Conservation (phyloP, 2,329 filamentous ascomycete species). For the Annulohypoxylon truncatum region DNA sequence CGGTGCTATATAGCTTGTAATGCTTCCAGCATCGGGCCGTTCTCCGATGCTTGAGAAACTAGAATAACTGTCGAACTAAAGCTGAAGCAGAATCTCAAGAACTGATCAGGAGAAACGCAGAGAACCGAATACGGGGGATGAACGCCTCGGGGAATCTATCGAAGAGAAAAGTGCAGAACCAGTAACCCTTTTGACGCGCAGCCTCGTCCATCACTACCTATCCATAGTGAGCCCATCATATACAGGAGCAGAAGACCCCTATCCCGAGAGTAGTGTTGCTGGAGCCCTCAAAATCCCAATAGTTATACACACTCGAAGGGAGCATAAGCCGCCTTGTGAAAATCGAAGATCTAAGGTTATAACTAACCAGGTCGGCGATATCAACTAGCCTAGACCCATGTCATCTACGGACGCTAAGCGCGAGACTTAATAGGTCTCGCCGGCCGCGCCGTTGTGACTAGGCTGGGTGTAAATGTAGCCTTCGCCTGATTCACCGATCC, state of each 20-base stretch:
- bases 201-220: conserved; percentile 41
- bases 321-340: conserved; percentile 41
- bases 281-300: conserved; percentile 40
- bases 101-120: conserved; percentile 42
- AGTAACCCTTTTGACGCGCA: conserved; percentile 41
- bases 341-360: conserved; percentile 11
- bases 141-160: conserved; percentile 50
- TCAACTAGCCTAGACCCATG: conserved; percentile 6
- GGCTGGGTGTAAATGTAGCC: conserved; percentile 66
- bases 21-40: conserved; percentile 41
- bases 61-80: conserved; percentile 45
- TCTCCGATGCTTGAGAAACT: conserved; percentile 44
- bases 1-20: conserved; percentile 45
- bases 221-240: conserved; percentile 43
- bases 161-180: conserved; percentile 42
- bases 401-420: conserved; percentile 31
- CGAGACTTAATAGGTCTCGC: conserved; percentile 62
- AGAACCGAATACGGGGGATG: conserved; percentile 41
- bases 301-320: conserved; percentile 52
- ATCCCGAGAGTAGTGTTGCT: conserved; percentile 36
- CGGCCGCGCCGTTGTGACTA: conserved; percentile 69
- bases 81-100: conserved; percentile 41
- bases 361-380: conserved; percentile 17
- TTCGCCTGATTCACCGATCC: conserved; percentile 58
- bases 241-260: conserved; percentile 43